These are phyloP conservation scores for Pterocarpus santalinus DNA, from an alignment of 306 rosid genomes.

Conservation along the genomic window DNA sequence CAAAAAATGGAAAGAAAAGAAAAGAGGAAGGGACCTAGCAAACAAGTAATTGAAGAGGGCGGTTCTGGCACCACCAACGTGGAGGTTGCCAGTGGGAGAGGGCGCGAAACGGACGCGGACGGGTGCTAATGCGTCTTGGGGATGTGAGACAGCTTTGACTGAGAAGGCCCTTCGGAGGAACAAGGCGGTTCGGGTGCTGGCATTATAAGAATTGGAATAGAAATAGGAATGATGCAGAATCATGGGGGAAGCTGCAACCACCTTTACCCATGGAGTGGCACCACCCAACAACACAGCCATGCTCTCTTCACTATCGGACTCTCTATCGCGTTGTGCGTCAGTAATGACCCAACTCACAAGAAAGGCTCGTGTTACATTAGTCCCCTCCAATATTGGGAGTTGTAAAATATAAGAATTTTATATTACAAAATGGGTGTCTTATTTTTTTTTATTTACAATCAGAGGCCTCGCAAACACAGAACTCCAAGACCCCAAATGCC, in stretches of 20 bases:
- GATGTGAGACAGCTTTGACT: constrained; percentile 57
- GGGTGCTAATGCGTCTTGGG: constrained; percentile 48
- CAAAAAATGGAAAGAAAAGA: background rate
- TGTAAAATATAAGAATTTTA: too few relatives aligned
- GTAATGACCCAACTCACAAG: background rate
- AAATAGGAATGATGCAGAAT: constrained; percentile 46
- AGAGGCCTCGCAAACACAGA: too few relatives aligned
- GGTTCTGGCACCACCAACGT: constrained; percentile 97
- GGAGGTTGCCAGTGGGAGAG: constrained; percentile 97
- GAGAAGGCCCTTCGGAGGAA: constrained; percentile 59
- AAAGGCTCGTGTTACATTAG: too few relatives aligned
- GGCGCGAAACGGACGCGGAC: constrained; percentile 98
- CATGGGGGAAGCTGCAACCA: constrained; percentile 55
- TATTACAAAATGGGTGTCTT: too few relatives aligned
- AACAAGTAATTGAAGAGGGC: constrained; percentile 86
- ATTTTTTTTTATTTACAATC: too few relatives aligned
- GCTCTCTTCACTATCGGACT: background rate
- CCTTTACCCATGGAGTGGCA: constrained; percentile 63
- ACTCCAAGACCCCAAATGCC: too few relatives aligned
- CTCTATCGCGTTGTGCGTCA: background rate
- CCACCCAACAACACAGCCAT: constrained; percentile 59
- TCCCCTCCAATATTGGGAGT: too few relatives aligned
- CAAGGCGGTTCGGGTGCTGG: constrained; percentile 14
- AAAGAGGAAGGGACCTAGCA: constrained; percentile 57
- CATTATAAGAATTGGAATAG: too few relatives aligned